phyloP scores from a whole-genome alignment of 2,329 filamentous ascomycete genomes.

The Penicillium palitans region DNA sequence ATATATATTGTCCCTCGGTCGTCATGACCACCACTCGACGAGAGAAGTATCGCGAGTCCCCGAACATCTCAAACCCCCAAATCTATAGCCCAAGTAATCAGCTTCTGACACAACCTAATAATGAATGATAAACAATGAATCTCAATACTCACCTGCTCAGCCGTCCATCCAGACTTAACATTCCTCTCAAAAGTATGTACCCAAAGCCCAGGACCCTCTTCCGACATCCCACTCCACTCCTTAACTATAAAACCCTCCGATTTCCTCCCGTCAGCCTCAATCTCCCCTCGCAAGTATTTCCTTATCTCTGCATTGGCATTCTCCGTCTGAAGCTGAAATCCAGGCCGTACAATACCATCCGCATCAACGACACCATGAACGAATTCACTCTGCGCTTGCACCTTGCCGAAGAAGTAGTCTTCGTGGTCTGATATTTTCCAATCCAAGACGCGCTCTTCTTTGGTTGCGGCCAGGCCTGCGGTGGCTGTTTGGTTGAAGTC shows the following conservation, averaged over 20 bases:
- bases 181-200: constrained; percentile 6
- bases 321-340: neutral
- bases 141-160: neutral
- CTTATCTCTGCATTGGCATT: neutral
- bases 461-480: neutral
- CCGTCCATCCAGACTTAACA: constrained; percentile 1
- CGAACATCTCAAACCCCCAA: constrained; percentile 9
- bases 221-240: neutral
- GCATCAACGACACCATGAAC: neutral
- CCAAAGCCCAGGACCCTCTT: neutral
- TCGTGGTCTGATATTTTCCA: neutral
- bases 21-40: constrained; percentile 4
- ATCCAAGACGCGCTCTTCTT: neutral
- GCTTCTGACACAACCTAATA: neutral
- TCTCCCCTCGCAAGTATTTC: neutral
- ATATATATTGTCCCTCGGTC: neutral
- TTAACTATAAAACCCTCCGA: neutral
- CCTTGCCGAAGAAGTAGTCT: constrained; percentile 5
- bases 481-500: constrained; percentile 1
- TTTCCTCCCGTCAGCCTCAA: neutral
- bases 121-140: neutral
- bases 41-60: neutral
- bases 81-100: neutral
- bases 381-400: neutral
- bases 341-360: neutral